phyloP scores from a whole-genome alignment of 192 early-diverging fungal species.

The Thamnidium elegans region DNA sequence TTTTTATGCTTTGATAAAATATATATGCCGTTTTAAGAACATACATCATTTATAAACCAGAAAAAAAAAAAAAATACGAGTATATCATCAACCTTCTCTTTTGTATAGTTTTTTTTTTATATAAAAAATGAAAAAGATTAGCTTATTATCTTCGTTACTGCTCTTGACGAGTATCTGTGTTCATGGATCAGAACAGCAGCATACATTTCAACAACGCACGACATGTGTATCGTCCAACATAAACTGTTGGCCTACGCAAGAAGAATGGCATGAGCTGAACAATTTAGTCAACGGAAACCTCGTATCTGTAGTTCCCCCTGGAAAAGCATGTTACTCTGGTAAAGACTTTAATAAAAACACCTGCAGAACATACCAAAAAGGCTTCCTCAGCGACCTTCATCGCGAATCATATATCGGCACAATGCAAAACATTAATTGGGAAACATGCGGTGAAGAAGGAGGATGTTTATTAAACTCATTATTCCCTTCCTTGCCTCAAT shows the following conservation, averaged over 20 bases:
- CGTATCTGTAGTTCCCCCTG: constrained; percentile 32
- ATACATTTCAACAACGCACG: not conserved
- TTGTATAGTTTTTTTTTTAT: not conserved
- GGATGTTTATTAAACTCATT: constrained; percentile 8
- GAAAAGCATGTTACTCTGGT: constrained; percentile 27
- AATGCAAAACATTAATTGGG: constrained; percentile 31
- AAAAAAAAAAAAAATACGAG: too few relatives aligned
- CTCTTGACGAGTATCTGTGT: too few relatives aligned
- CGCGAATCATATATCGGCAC: constrained; percentile 1
- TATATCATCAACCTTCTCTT: not conserved
- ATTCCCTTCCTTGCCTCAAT: constrained; percentile 2
- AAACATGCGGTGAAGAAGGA: constrained; percentile 21
- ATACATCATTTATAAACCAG: too few relatives aligned
- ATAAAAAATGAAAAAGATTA: constrained; percentile 2
- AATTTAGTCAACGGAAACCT: constrained; percentile 15
- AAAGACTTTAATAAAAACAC: constrained; percentile 26
- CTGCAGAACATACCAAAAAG: constrained; percentile 16
- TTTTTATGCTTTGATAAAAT: too few relatives aligned
- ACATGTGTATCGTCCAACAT: not conserved
- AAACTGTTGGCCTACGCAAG: constrained; percentile 30
- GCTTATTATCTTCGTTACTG: not conserved
- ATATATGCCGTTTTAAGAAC: too few relatives aligned
- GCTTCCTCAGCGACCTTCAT: not conserved
- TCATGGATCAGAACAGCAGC: too few relatives aligned
- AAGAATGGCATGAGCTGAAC: constrained; percentile 30